Percentiles rank a stretch among this genome's conserved stretches.
These are phyloP conservation scores for Eragrostis nindensis DNA, from an alignment of 176 grass and related monocot genomes.

Conservation along the genomic window DNA sequence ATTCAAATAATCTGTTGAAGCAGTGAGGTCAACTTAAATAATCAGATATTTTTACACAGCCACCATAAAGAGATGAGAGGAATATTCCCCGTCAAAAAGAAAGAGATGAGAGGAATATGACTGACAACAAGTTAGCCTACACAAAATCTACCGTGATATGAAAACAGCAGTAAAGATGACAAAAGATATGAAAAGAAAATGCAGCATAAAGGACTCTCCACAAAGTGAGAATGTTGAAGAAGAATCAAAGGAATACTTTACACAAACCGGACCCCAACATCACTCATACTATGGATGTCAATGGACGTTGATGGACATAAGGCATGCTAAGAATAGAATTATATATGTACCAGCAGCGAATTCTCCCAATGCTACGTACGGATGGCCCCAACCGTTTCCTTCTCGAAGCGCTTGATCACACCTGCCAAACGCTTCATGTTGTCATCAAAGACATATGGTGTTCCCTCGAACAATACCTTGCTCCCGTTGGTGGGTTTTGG, in stretches of 20 bases:
- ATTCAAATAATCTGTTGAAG: not conserved
- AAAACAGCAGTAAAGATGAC: not conserved
- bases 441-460: slow-evolving; percentile 67
- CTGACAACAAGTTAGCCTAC: slow-evolving; percentile 21
- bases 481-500: slow-evolving; percentile 38
- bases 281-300: not conserved
- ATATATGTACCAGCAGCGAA: slow-evolving; percentile 20
- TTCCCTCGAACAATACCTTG: slow-evolving; percentile 56
- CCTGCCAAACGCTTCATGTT: slow-evolving; percentile 55
- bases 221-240: not conserved
- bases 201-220: not conserved
- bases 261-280: slow-evolving; percentile 5
- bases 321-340: slow-evolving; percentile 26
- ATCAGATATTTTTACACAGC: slow-evolving; percentile 23
- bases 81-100: too few relatives aligned
- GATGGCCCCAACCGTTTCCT: slow-evolving; percentile 42
- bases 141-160: slow-evolving; percentile 29
- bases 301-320: not conserved
- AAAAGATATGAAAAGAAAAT: not conserved
- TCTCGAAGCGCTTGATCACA: slow-evolving; percentile 64
- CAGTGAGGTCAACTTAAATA: slow-evolving; percentile 27
- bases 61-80: not conserved
- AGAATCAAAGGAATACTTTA: slow-evolving; percentile 17
- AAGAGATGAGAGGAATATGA: too few relatives aligned
- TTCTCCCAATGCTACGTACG: slow-evolving; percentile 23